Evolutionary conservation across 2,329 filamentous ascomycete genomes (phyloP).

Genomic region (Fonsecaea erecta): DNA sequence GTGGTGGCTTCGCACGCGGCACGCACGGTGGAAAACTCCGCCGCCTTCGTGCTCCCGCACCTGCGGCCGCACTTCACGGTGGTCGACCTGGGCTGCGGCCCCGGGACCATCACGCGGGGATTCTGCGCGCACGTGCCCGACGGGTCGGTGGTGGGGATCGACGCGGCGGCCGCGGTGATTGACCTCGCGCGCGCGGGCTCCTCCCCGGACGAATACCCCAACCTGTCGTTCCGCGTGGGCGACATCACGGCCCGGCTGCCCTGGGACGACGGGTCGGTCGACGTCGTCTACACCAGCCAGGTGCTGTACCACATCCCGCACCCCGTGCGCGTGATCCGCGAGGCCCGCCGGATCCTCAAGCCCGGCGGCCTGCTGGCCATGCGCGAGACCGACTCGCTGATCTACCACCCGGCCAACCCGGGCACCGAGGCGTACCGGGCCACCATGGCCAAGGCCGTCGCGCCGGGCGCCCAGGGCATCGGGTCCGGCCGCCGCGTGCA

Average conservation of each 20-base stretch:
- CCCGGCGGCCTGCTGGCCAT: constrained; percentile 57
- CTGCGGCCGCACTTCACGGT: constrained; percentile 44
- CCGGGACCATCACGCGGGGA: constrained; percentile 49
- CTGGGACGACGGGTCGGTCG: constrained; percentile 56
- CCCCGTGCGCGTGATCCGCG: constrained; percentile 54
- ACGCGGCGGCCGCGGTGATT: constrained; percentile 39
- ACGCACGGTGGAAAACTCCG: constrained; percentile 42
- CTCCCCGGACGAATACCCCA: constrained; percentile 38
- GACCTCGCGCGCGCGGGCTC: constrained; percentile 41
- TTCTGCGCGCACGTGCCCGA: constrained; percentile 45
- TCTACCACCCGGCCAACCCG: constrained; percentile 38
- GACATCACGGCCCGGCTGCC: constrained; percentile 48
- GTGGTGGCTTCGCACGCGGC: constrained; percentile 30
- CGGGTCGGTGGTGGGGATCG: constrained; percentile 47
- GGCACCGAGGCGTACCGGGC: constrained; percentile 33
- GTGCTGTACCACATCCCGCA: constrained; percentile 60
- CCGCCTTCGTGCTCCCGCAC: constrained; percentile 46
- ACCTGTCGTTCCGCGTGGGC: constrained; percentile 43
- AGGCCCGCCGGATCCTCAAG: constrained; percentile 61
- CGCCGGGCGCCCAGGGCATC: constrained; percentile 38
- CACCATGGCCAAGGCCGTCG: constrained; percentile 34
- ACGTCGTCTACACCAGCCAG: constrained; percentile 64
- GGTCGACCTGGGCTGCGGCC: constrained; percentile 51
- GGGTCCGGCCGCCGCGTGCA: constrained; percentile 36
- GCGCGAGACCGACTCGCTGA: constrained; percentile 44